These are phyloP conservation scores for Pseudogymnoascus sp. DNA, from an alignment of 2,329 filamentous ascomycete species.

Conservation along the genomic window DNA sequence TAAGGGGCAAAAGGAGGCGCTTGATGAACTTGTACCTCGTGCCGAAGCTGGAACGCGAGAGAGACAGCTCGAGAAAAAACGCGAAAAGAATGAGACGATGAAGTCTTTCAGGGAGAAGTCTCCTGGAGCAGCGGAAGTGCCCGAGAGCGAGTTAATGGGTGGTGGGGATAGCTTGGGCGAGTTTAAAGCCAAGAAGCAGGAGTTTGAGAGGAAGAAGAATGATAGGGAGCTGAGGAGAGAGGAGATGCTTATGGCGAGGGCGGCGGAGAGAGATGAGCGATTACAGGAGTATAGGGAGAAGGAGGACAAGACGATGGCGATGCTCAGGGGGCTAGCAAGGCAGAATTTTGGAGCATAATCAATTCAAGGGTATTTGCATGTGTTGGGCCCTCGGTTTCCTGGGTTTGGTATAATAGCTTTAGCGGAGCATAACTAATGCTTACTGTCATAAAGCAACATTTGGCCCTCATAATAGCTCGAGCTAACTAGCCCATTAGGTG, in stretches of 20 bases:
- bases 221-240: slow-evolving; percentile 77
- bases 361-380: background rate
- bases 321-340: slow-evolving; percentile 69
- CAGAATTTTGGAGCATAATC: slow-evolving; percentile 58
- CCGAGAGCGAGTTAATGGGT: slow-evolving; percentile 71
- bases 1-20: slow-evolving; percentile 55
- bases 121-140: slow-evolving; percentile 54
- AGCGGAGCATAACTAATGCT: background rate
- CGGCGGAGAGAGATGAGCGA: slow-evolving; percentile 72
- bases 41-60: slow-evolving; percentile 78
- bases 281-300: slow-evolving; percentile 60
- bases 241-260: slow-evolving; percentile 65
- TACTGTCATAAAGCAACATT: background rate
- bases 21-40: slow-evolving; percentile 75
- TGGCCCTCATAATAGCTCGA: background rate
- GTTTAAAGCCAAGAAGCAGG: slow-evolving; percentile 57
- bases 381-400: background rate
- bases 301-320: slow-evolving; percentile 77
- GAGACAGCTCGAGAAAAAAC: slow-evolving; percentile 77
- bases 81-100: slow-evolving; percentile 62
- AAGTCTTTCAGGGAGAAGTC: slow-evolving; percentile 62
- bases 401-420: background rate
- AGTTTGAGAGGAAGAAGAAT: slow-evolving; percentile 64
- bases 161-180: slow-evolving; percentile 55
- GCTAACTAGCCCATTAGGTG: background rate